Base-by-base conservation (phyloP, 108 stramenopile genomes). In the Pseudonitzschia multistriata region DNA sequence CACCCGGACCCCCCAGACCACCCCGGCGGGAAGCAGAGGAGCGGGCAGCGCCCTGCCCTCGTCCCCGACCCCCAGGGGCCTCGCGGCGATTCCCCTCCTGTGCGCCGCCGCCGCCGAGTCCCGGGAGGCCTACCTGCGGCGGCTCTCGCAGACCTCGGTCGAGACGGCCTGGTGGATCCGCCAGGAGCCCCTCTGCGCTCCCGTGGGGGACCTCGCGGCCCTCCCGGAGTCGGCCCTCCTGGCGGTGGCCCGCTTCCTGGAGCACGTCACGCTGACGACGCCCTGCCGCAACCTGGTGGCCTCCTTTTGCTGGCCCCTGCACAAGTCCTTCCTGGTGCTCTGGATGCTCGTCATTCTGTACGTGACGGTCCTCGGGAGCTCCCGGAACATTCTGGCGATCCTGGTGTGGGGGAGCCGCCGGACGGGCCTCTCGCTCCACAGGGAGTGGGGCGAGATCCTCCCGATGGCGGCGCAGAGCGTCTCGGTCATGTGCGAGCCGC, bases 51-150 rank as follows among this genome's bases (percentile, higher is more conserved):
- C 54, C 13, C 61, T 57, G 4, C 31, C 74, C 33, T 62, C 76
- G 27, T 37, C 74, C 27, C 68, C 76, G 27, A 83, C 78, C 17
- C 89, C 89, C 3, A 66, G 88, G 10, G 93, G 93, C 17, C 60
- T 94, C 2, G 93, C 89, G 19, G 89, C 93, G 50, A 85, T 91
- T 62, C 88, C 93, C 0, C 67, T 94, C 10, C 54, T 94, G 21
- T 89, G 89, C 64, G 88, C 90, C 7, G 93, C 93, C 7, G 90
- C 89, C 6, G 81, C 87, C 29, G 93, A 94, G 78, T 85, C 88
- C 6, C 83, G 90, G 28, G 61, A 74, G 10, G 86, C 88, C 17
- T 94, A 94, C 67, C 74, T 94, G 61, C 75, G 85, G 28, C 76
- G 93, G 1, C 55, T 94, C 61, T 71, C 75, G 10, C 68, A 77